Conservation (phyloP, 2,329 filamentous ascomycete species). For the Davidsoniella australis region DNA sequence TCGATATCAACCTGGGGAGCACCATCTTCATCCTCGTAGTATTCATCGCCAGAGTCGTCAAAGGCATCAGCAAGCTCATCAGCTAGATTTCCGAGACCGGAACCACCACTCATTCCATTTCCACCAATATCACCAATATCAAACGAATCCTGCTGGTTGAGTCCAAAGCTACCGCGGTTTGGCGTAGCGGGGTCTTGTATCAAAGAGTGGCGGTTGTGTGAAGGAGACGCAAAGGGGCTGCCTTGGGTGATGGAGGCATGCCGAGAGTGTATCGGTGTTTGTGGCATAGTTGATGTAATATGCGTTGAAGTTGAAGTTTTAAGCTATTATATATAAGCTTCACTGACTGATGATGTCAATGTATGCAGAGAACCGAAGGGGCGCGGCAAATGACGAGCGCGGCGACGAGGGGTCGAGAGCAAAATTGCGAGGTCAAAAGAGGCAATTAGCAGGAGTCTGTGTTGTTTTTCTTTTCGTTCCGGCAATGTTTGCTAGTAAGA, state of each 20-base stretch:
- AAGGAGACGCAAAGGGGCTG: constrained; percentile 11
- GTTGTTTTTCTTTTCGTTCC: no score
- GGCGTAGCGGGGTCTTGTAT: constrained; percentile 33
- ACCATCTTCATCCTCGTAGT: constrained; percentile 26
- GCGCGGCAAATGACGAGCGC: neutral
- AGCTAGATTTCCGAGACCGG: constrained; percentile 58
- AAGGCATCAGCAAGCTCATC: constrained; percentile 65
- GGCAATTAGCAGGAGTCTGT: neutral
- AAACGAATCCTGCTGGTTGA: constrained; percentile 26
- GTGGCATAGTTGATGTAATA: constrained; percentile 23
- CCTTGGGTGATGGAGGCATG: constrained; percentile 36
- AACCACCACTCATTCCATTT: constrained; percentile 23
- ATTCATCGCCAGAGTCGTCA: constrained; percentile 46
- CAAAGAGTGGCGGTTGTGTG: constrained; percentile 24
- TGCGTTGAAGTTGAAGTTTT: neutral
- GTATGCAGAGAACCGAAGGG: neutral
- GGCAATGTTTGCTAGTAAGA: no score
- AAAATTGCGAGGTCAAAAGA: neutral
- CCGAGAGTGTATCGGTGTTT: constrained; percentile 42
- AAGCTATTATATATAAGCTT: neutral
- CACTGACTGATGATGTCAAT: neutral
- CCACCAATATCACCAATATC: constrained; percentile 29
- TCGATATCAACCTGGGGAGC: constrained; percentile 23
- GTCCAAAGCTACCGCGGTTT: constrained; percentile 29
- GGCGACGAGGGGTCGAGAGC: neutral